Evolutionary conservation across 1,284 basidiomycete species (phyloP), one percentile per base, ranked within the genome.

Genomic region (Ceratobasidium sp.): DNA sequence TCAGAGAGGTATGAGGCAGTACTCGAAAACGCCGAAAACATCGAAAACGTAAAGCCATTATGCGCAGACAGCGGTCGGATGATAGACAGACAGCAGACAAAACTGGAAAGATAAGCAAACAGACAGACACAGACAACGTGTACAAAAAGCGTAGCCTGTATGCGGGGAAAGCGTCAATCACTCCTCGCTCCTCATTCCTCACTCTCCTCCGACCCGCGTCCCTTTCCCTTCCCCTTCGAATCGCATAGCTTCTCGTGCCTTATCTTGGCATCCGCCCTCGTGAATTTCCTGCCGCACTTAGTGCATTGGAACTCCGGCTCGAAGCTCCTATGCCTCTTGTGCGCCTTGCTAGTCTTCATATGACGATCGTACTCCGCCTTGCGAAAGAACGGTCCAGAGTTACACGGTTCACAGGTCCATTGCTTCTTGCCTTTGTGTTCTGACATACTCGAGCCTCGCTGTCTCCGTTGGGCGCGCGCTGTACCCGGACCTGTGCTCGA

Each of bases 171-270:
- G 15, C 33, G 15, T 35, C 58, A 37, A 20, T 35, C 33, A 60
- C 17, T 60, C 58, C 6, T 35, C 33, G 37, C 17, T 60, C 58
- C 6, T 42, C 53, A 49, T 26, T 53, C 33, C 28, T 42, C 53
- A 49, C 37, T 53, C 33, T 28, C 53, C 33, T 69, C 53, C 51
- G 33, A 37, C 49, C 58, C 51, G 33, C 51, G 20, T 26, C 3
- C 67, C n/a, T 39, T 58, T 23, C 67, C 67, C 37, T 69, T 69
- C 33, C 51, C 53, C 49, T 69, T 42, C 37, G 15, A 23, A 28
- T 74, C 49, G 28, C 63, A 75, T 37, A 65, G 35, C 42, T 28
- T 66, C 73, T 65, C 63, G 23, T 75, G 73, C 39, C 73, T 15
- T 2, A 65, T 20, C 73, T 39, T 75, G 3, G 73, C 73, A 35